phyloP scores from a whole-genome alignment of 208 protist species.

The Trypanosoma vivax region DNA sequence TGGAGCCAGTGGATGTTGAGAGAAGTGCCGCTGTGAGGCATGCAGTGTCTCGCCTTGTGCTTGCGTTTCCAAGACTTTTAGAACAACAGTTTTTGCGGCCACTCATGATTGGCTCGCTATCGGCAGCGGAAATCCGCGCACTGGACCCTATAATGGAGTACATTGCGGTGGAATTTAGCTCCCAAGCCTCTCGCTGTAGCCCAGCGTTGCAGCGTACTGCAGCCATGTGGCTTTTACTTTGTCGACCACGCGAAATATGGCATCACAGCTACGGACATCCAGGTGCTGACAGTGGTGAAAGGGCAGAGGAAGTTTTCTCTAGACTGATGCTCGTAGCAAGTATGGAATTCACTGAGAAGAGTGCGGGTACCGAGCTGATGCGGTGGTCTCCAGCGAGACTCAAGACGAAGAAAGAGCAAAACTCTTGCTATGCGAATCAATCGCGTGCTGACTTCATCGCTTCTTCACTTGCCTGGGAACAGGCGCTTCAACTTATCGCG shows the following conservation, averaged over 20 bases:
- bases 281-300: no score
- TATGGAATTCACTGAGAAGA: no score
- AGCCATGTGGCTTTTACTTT: conserved; percentile 15
- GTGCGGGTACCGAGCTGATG: no score
- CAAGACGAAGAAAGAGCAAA: neutral
- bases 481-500: conserved; percentile 2
- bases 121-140: conserved; percentile 5
- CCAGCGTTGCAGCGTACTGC: conserved; percentile 4
- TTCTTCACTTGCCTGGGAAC: conserved; percentile 2
- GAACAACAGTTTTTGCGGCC: conserved; percentile 8
- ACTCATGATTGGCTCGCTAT: conserved; percentile 2
- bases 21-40: neutral
- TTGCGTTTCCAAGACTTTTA: conserved; percentile 21
- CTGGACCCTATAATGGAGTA: conserved; percentile 12
- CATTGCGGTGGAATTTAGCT: neutral
- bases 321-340: no score
- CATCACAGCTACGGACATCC: neutral
- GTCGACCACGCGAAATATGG: neutral
- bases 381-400: neutral
- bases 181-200: neutral
- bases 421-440: neutral
- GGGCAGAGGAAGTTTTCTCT: no score
- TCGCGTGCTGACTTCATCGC: neutral
- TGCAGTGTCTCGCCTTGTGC: conserved; percentile 7
- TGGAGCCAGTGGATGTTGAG: conserved; percentile 10